Base-by-base conservation (phyloP, 495 filamentous ascomycete genomes). In the Bathelium albidoporum region DNA sequence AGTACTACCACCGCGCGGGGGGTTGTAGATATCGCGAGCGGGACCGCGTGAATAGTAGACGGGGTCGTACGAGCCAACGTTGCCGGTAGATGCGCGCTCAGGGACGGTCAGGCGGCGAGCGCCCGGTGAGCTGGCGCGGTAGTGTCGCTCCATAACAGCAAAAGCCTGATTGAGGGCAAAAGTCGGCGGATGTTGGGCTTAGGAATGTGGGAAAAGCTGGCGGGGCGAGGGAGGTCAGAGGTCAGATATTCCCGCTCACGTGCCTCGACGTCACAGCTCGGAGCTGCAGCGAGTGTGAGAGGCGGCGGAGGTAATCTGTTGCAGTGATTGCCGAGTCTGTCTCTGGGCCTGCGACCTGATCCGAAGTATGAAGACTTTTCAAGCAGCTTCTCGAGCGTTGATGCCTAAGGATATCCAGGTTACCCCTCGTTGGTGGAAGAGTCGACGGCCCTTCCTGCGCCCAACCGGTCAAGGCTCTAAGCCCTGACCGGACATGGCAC, bases 51-150 rank as follows among this genome's bases (percentile, higher is more conserved):
- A 16, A 39, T 62, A 62, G 60, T 62, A 62, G 9, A 31, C 12
- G 31, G 60, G 41, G 4, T 62, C 34, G 39, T 24, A 49, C 20
- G 34, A 14, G 31, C 31, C 20, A 39, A 62, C 28, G n/a, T 34
- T 62, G 36, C 60, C 60, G 20, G 60, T 62, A 7, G 60, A 62
- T 9, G 60, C 34, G 20, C 60, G 34, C 28, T 62, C 60, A 39
- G 60, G 60, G 60, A 20, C 20, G 1, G 41, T 39, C 28, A 44
- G 24, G 24, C 60, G 60, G 26, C 60, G 60, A 29, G 34, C 24
- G 24, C 60, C 41, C 0, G 60, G 60, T 20, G 60, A 62, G 1
- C 5, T 1, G 5, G 60, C 14, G 10, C 60, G 20, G 14, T 62
- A 62, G n/a, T 62, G 49, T 3, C 49, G 20, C 22, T 55, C 49